Conservation (phyloP, 2,329 filamentous ascomycete genomes). For the Pseudogymnoascus sp. region DNA sequence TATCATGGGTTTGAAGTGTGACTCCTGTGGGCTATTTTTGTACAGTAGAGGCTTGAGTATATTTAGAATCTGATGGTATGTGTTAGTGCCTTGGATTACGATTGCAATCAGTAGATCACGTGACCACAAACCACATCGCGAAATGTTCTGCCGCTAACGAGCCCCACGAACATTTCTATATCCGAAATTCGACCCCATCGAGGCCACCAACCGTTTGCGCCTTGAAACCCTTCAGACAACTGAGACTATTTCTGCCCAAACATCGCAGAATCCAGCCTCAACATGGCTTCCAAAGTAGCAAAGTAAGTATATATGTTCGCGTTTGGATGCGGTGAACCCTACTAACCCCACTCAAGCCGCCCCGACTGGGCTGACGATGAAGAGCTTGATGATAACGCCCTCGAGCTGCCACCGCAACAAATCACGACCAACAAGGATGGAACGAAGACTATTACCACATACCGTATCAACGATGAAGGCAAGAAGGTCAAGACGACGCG, state of each 20-base stretch:
- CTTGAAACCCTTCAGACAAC: conserved; percentile 8
- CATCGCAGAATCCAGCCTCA: conserved; percentile 20
- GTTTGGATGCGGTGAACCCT: background rate
- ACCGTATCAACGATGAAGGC: conserved; percentile 83
- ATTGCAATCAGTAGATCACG: background rate
- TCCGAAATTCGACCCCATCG: conserved; percentile 11
- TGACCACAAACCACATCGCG: background rate
- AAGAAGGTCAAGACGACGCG: conserved; percentile 97
- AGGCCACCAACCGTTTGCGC: conserved; percentile 3
- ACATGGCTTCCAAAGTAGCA: conserved; percentile 40
- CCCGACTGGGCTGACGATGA: conserved; percentile 89
- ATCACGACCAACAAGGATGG: conserved; percentile 97
- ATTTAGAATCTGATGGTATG: background rate
- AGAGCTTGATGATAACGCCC: conserved; percentile 71
- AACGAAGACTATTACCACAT: conserved; percentile 90
- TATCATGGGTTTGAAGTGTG: background rate
- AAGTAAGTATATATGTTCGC: conserved; percentile 32
- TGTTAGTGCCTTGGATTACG: background rate
- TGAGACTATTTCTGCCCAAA: background rate
- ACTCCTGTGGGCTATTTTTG: background rate
- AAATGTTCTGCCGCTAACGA: conserved; percentile 12
- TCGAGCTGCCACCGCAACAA: conserved; percentile 73
- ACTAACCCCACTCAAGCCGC: conserved; percentile 23
- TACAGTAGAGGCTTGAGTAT: background rate
- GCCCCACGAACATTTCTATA: conserved; percentile 14